These are phyloP conservation scores for Boechera stricta DNA, from an alignment of 345 rosid genomes.

Conservation along the genomic window DNA sequence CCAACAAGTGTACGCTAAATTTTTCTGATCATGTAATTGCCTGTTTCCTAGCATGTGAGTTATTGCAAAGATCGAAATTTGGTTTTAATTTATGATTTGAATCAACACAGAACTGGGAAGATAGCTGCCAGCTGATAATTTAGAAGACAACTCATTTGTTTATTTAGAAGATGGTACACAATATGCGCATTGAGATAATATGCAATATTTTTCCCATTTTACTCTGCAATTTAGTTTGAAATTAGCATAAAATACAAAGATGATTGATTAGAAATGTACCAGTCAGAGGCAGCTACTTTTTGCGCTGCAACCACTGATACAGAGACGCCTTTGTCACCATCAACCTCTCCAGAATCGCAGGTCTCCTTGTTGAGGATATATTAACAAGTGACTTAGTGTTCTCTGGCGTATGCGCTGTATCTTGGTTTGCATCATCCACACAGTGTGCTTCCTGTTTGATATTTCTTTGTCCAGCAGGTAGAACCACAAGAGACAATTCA, in stretches of 20 bases:
- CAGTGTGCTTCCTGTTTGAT: slow-evolving; percentile 19
- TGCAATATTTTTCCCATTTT: background rate
- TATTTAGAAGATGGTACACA: slow-evolving; percentile 8
- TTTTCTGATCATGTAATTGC: slow-evolving; percentile 29
- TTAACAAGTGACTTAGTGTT: slow-evolving; percentile 33
- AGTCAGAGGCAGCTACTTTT: slow-evolving; percentile 41
- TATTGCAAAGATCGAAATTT: slow-evolving; percentile 20
- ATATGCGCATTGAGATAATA: background rate
- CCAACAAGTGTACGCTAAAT: slow-evolving; percentile 12
- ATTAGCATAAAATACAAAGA: slow-evolving; percentile 26
- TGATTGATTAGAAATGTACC: slow-evolving; percentile 47
- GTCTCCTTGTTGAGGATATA: slow-evolving; percentile 68
- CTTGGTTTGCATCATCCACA: slow-evolving; percentile 39
- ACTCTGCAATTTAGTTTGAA: slow-evolving; percentile 19
- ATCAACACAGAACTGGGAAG: slow-evolving; percentile 20
- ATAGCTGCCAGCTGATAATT: slow-evolving; percentile 10
- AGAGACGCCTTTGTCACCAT: slow-evolving; percentile 72
- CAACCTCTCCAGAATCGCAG: slow-evolving; percentile 60
- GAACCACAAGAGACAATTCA: slow-evolving; percentile 76
- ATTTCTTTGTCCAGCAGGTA: slow-evolving; percentile 46
- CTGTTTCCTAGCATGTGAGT: slow-evolving; percentile 19
- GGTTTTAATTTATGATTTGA: slow-evolving; percentile 13
- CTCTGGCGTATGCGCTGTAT: slow-evolving; percentile 31
- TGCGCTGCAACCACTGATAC: slow-evolving; percentile 64
- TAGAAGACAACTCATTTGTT: slow-evolving; percentile 1